Evolutionary conservation across 306 rosid genomes (phyloP), one percentile per base, ranked within the genome.

Genomic region (Senna tora): DNA sequence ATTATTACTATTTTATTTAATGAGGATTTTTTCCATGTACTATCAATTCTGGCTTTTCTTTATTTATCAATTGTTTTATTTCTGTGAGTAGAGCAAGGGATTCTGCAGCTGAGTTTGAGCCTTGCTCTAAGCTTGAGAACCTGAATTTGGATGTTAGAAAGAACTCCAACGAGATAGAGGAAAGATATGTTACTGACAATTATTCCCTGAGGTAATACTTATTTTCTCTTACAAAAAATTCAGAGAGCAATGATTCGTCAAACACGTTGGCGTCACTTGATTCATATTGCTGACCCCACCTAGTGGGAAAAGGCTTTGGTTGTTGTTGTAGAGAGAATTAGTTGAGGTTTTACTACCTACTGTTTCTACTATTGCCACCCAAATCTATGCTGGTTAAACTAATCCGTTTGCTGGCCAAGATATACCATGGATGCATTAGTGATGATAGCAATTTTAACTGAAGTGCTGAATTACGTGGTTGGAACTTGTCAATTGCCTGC

Each of bases 121-220:
- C 99, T 73, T 94, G 96, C 86, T 88, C 93, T 38, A 88, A 84
- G 97, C 96, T 95, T 41, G 99, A 87, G 85, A 96, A 79, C 89
- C 84, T 95, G 71, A 95, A 91, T 80, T 83, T 95, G 87, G 96
- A 91, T 82, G 97, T 89, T 17, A 75, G 75, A 73, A 89, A 84
- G 78, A 89, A 84, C 72, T 61, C 84, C 10, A 71, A 80, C 77
- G 92, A 87, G 71, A 77, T 74, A 30, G 83, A 78, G 60, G 87
- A 77, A 72, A 73, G 83, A 60, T 28, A 72, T 81, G 77, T 66
- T 72, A 43, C 28, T 13, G 84, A 77, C 77, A 84, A 36, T 20
- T 56, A 80, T 79, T 79, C 74, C 65, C 80, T 19, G 77, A 88
- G 97, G 96, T 95, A 84, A 57, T 60, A 42, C 49, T 79, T 53